phyloP scores from a whole-genome alignment of 768 basidiomycete genomes.

The Boletus insuetus region DNA sequence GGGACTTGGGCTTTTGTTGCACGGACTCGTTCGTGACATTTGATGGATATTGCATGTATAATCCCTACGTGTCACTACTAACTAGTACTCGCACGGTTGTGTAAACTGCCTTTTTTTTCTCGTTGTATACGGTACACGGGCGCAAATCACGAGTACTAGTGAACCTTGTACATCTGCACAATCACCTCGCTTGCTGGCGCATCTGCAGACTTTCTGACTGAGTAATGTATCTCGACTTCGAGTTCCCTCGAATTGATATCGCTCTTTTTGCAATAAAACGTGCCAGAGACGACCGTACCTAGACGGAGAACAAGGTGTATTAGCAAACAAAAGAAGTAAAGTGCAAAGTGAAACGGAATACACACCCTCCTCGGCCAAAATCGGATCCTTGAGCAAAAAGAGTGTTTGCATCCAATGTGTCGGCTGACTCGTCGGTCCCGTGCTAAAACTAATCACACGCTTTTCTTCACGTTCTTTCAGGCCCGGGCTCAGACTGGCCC shows the following conservation, averaged over 20 bases:
- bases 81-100: background rate
- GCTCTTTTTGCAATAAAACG: conserved; percentile 83
- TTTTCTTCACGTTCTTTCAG: conserved; percentile 40
- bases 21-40: background rate
- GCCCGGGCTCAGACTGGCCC: conserved; percentile 51
- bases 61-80: conserved; percentile 3
- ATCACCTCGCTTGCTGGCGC: conserved; percentile 41
- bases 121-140: background rate
- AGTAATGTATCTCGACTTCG: conserved; percentile 86
- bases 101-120: background rate
- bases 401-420: conserved; percentile 98
- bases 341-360: background rate
- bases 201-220: conserved; percentile 41
- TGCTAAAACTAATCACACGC: conserved; percentile 74
- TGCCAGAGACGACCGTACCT: conserved; percentile 77
- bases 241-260: conserved; percentile 80
- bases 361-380: conserved; percentile 73
- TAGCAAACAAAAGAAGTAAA: background rate
- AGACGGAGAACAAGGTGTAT: background rate
- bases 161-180: conserved; percentile 78
- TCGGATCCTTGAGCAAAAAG: conserved; percentile 80
- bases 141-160: conserved; percentile 35
- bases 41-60: conserved; percentile 2
- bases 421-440: conserved; percentile 79
- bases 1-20: background rate